Base-by-base conservation (phyloP, 805 yeast genomes). In the Metschnikowia kunwiensis region DNA sequence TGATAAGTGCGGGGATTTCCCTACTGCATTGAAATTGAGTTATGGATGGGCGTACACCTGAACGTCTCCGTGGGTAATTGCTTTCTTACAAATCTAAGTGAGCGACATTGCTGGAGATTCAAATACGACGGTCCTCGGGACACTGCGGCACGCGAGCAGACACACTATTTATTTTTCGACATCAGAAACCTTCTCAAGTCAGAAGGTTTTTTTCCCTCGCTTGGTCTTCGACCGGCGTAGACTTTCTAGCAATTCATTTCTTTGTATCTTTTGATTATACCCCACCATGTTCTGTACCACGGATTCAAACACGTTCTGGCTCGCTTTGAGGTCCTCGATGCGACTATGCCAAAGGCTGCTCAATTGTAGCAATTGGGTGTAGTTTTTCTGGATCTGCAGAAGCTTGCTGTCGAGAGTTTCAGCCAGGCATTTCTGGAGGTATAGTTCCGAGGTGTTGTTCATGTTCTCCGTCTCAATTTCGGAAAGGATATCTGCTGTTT, bases 281-380 rank as follows among this genome's bases (percentile, higher is more conserved):
- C 95, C 97, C 11, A 89, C 85, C 49, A 89, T 64, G 50, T 86
- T 88, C 54, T 87, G 95, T 27, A 93, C 88, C 47, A 93, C 95
- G 2, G 82, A 73, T 49, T 91, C 95, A 54, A 82, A 88, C 11
- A 89, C 77, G 22, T 74, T 75, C 50, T 85, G 83, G 56, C 88
- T 94, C 27, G 69, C 72, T 38, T 65, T 65, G 13, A 80, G 60
- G 7, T 71, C 77, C 23, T 57, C 55, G 31, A 73, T 65, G 40
- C 73, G 65, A 42, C 72, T 58, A 32, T 68, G 67, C 83, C 89
- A 80, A 8, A 74, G 63, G 34, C 67, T 56, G 33, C 60, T 46
- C 30, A 68, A 49, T 30, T 41, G 38, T 1, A 61, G 23, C 24
- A 68, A 50, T 29, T 52, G 49, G 3, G 48, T 34, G 42, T 55